These are phyloP conservation scores for Dictyostelium firmibasis DNA, from an alignment of 78 protist genomes.

Conservation along the genomic window DNA sequence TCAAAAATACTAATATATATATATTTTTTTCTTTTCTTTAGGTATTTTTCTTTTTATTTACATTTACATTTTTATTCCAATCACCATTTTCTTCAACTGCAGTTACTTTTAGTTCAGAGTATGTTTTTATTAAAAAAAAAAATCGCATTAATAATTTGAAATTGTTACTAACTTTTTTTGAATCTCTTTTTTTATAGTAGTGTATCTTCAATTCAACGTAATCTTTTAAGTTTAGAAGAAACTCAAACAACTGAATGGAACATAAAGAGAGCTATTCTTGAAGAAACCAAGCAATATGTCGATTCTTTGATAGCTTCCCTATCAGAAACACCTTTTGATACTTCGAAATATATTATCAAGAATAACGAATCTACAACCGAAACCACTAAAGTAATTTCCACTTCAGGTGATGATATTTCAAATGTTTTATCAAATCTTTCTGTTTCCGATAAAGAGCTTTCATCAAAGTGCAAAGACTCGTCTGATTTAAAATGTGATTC, in stretches of 20 bases:
- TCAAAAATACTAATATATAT: neutral
- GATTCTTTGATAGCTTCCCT: neutral
- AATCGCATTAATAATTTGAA: too few relatives aligned
- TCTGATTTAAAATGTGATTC: neutral
- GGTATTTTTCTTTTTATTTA: constrained; percentile 38
- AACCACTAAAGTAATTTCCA: neutral
- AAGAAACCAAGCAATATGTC: constrained; percentile 2
- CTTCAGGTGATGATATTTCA: neutral
- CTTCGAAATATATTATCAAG: neutral
- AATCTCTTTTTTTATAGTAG: neutral
- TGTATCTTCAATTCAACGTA: constrained; percentile 3
- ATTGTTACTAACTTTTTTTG: neutral
- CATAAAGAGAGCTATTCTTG: neutral
- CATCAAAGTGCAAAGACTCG: neutral
- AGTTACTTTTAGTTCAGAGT: constrained; percentile 17
- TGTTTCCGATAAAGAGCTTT: neutral
- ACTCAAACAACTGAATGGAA: neutral
- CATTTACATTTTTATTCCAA: constrained; percentile 33
- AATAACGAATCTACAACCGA: neutral
- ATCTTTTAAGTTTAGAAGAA: neutral
- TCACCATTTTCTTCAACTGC: neutral
- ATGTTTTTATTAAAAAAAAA: neutral
- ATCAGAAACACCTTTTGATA: neutral
- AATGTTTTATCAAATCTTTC: neutral
- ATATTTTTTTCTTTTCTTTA: neutral